Conservation (phyloP, 345 rosid genomes). For the Lumnitzera littorea region DNA sequence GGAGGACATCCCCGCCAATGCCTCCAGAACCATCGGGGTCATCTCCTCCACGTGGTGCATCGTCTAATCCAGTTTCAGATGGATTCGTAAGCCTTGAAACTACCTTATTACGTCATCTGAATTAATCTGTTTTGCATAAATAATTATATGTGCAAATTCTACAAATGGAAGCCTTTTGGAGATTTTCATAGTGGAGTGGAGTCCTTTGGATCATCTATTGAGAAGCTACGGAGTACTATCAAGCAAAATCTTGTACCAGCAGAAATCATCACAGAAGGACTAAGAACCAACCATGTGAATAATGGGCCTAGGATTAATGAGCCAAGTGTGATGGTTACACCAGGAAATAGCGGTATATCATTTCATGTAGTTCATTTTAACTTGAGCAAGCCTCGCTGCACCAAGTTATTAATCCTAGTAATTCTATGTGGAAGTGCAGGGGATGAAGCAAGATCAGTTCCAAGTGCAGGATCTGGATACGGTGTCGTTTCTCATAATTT, state of each 20-base stretch:
- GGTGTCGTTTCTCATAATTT: constrained; percentile 19
- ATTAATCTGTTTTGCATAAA: background rate
- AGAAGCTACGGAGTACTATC: constrained; percentile 28
- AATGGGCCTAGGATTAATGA: constrained; percentile 20
- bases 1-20: constrained; percentile 33
- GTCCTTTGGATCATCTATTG: constrained; percentile 31
- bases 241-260: constrained; percentile 5
- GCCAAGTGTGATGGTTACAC: constrained; percentile 31
- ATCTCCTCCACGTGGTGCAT: constrained; percentile 28
- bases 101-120: constrained; percentile 13
- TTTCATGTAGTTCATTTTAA: too few relatives aligned
- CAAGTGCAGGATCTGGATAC: constrained; percentile 68
- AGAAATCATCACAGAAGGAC: constrained; percentile 12
- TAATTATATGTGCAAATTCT: constrained; percentile 7
- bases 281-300: constrained; percentile 28
- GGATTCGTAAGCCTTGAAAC: constrained; percentile 38
- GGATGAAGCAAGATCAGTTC: constrained; percentile 53
- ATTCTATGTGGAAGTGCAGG: constrained; percentile 23
- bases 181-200: constrained; percentile 35
- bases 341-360: constrained; percentile 50
- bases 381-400: too few relatives aligned
- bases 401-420: too few relatives aligned
- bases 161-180: constrained; percentile 39
- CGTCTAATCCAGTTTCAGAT: constrained; percentile 22
- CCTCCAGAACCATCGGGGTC: constrained; percentile 41